phyloP scores from a whole-genome alignment of 148 eudicot genomes.

The Rhododendron henanense region DNA sequence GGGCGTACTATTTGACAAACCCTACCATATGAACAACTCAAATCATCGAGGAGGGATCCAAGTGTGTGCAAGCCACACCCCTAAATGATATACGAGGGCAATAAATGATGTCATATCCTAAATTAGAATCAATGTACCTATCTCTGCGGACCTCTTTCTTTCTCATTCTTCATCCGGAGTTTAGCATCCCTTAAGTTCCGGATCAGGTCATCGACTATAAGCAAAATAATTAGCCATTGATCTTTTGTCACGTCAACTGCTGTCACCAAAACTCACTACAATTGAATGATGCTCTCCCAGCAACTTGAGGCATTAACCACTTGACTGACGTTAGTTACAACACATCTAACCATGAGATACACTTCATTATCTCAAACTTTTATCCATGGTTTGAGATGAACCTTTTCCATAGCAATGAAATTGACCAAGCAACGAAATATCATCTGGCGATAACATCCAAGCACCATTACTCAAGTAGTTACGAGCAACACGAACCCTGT shows the following conservation, averaged over 20 bases:
- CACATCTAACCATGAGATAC: not conserved
- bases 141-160: not conserved
- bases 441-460: conserved; percentile 53
- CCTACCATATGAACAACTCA: not conserved
- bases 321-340: not conserved
- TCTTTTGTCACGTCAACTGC: not conserved
- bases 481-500: conserved; percentile 54
- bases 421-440: conserved; percentile 49
- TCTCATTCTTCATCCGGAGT: conserved; percentile 2
- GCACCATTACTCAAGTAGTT: conserved; percentile 67
- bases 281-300: not conserved
- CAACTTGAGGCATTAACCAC: not conserved
- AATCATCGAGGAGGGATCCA: not conserved
- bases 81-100: conserved; percentile 6
- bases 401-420: conserved; percentile 33
- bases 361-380: conserved; percentile 14
- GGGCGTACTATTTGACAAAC: not conserved
- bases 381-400: conserved; percentile 17
- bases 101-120: not conserved
- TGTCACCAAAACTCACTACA: not conserved
- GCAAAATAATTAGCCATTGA: not conserved
- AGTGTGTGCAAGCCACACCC: not conserved
- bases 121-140: not conserved
- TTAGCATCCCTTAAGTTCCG: not conserved
- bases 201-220: not conserved